Percentiles rank a stretch among this genome's conserved stretches.
phyloP scores from a whole-genome alignment of 192 early-diverging fungal genomes.

The Coemansia sp. region DNA sequence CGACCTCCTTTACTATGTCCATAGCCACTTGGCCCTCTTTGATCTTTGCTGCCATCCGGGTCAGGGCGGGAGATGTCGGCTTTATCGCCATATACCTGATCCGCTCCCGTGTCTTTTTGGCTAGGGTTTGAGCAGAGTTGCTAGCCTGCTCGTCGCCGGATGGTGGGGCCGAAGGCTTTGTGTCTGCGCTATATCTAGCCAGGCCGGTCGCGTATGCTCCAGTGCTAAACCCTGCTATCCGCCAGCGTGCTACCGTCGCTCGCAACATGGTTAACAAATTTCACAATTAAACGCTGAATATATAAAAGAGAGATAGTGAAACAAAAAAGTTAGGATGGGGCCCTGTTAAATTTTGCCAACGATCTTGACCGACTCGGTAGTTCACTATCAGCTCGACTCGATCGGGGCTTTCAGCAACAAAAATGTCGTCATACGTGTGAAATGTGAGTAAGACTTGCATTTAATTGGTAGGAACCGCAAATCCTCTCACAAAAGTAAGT shows the following conservation, averaged over 20 bases:
- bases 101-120: background rate
- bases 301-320: background rate
- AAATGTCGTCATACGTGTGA: too few relatives aligned
- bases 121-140: background rate
- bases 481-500: too few relatives aligned
- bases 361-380: background rate
- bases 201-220: background rate
- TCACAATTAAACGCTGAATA: background rate
- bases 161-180: background rate
- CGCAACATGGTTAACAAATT: background rate
- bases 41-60: slow-evolving; percentile 17
- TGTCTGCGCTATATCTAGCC: background rate
- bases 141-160: background rate
- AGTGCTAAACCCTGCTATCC: background rate
- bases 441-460: too few relatives aligned
- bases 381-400: background rate
- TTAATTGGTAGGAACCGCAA: too few relatives aligned
- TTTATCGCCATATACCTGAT: slow-evolving; percentile 14
- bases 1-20: slow-evolving; percentile 23
- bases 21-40: background rate
- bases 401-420: too few relatives aligned
- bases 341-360: too few relatives aligned
- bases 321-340: too few relatives aligned
- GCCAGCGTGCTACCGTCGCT: background rate
- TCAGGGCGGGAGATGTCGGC: slow-evolving; percentile 27